These are phyloP conservation scores for Flaveria bidentis DNA, from an alignment of 129 eudicot genomes.

Conservation along the genomic window DNA sequence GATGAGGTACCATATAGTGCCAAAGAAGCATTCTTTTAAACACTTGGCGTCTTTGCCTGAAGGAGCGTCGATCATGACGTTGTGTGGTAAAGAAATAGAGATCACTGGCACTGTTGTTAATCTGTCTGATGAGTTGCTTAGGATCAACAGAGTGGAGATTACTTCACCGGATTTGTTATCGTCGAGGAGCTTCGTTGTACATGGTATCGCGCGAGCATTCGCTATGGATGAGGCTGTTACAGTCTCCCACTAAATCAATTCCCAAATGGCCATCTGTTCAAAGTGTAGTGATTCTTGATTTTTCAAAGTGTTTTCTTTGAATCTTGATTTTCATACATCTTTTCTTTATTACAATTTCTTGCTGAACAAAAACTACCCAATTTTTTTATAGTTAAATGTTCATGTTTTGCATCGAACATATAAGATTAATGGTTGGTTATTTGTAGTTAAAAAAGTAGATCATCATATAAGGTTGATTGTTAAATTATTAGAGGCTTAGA, in stretches of 20 bases:
- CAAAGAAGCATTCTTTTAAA: conserved; percentile 41
- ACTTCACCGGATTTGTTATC: conserved; percentile 47
- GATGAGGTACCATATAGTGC: conserved; percentile 56
- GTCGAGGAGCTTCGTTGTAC: conserved; percentile 47
- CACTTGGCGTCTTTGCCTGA: conserved; percentile 45
- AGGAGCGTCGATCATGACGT: conserved; percentile 37
- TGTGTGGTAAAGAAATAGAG: conserved; percentile 38
- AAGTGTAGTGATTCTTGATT: conserved; percentile 16
- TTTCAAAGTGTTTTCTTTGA: conserved; percentile 15
- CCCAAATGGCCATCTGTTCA: background rate
- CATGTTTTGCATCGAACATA: background rate
- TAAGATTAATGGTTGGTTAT: background rate
- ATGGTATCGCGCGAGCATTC: conserved; percentile 63
- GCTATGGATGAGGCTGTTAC: conserved; percentile 36
- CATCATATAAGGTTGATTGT: background rate
- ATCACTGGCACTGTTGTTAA: conserved; percentile 29
- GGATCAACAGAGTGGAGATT: conserved; percentile 44
- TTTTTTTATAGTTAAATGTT: background rate
- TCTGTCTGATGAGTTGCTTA: conserved; percentile 23
- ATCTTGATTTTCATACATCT: background rate
- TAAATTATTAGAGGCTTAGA: too few species aligned
- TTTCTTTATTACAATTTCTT: background rate
- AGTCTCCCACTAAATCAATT: conserved; percentile 1
- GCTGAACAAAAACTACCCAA: background rate
- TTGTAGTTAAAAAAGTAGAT: background rate